Evolutionary conservation across 2,329 filamentous ascomycete species (phyloP).

Genomic region (Triangularia verruculosa): DNA sequence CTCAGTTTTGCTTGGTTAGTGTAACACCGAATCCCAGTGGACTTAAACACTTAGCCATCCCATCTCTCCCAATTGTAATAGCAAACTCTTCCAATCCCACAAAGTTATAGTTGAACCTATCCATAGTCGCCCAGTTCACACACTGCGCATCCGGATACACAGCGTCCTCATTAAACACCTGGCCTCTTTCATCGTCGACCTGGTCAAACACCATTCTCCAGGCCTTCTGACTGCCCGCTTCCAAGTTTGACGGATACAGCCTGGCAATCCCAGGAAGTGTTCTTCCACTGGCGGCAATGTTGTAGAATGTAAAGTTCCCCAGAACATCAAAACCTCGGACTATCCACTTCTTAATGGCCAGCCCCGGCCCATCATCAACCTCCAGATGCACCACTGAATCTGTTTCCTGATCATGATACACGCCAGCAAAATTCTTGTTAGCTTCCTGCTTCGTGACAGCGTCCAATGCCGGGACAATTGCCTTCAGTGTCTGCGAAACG

Average conservation of each 20-base stretch:
- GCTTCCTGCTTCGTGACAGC: constrained; percentile 41
- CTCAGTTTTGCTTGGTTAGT: neutral
- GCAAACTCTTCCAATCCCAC: constrained; percentile 1
- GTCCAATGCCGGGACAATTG: constrained; percentile 42
- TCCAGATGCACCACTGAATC: constrained; percentile 41
- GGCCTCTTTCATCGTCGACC: neutral
- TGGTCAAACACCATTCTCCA: constrained; percentile 9
- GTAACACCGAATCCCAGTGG: neutral
- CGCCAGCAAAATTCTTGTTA: constrained; percentile 33
- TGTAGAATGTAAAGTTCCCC: neutral
- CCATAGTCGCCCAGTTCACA: constrained; percentile 5
- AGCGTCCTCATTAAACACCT: neutral
- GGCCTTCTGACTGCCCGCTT: neutral
- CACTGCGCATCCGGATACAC: neutral
- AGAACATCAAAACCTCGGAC: constrained; percentile 41
- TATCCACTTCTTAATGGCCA: constrained; percentile 39
- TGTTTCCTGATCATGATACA: constrained; percentile 36
- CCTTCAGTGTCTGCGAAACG: constrained; percentile 32
- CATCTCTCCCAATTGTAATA: neutral
- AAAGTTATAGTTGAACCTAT: constrained; percentile 1
- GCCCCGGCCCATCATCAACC: constrained; percentile 36
- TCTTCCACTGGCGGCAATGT: neutral
- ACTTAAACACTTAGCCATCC: neutral
- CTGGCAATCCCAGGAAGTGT: neutral
- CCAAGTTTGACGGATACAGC: constrained; percentile 4